phyloP scores from a whole-genome alignment of 202 grass and related monocot species.

The Panicum hallii region DNA sequence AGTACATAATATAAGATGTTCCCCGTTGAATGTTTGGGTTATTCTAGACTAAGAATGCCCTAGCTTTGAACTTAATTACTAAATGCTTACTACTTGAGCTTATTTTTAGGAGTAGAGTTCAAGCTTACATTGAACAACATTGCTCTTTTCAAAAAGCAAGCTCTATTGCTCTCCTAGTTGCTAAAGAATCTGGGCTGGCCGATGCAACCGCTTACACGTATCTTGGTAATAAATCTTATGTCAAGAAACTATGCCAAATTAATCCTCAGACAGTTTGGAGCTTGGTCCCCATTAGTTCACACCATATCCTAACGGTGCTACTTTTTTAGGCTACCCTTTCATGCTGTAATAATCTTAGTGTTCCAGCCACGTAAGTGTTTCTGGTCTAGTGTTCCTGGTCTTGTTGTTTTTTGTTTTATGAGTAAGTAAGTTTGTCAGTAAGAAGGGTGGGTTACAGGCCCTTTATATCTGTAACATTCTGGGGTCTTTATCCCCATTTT shows the following conservation, averaged over 20 bases:
- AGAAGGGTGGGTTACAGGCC: too few species aligned
- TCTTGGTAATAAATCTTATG: not conserved
- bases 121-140: conserved; percentile 5
- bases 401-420: too few species aligned
- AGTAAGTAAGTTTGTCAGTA: too few species aligned
- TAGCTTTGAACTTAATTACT: conserved; percentile 14
- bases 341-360: not conserved
- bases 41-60: conserved; percentile 8
- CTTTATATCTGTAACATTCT: too few species aligned
- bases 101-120: not conserved
- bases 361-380: too few species aligned
- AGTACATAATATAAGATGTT: conserved; percentile 3
- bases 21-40: conserved; percentile 11
- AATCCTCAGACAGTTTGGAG: conserved; percentile 8
- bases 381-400: too few species aligned
- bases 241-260: conserved; percentile 28
- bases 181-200: not conserved
- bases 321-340: not conserved
- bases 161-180: not conserved
- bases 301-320: not conserved
- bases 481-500: too few species aligned
- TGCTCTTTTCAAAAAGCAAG: not conserved
- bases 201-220: not conserved
- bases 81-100: conserved; percentile 22
- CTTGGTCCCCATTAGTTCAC: not conserved